Percentiles rank a stretch among this genome's conserved stretches.
These are phyloP conservation scores for Singerocomus rubriflavus DNA, from an alignment of 1,284 basidiomycete species.

Conservation along the genomic window DNA sequence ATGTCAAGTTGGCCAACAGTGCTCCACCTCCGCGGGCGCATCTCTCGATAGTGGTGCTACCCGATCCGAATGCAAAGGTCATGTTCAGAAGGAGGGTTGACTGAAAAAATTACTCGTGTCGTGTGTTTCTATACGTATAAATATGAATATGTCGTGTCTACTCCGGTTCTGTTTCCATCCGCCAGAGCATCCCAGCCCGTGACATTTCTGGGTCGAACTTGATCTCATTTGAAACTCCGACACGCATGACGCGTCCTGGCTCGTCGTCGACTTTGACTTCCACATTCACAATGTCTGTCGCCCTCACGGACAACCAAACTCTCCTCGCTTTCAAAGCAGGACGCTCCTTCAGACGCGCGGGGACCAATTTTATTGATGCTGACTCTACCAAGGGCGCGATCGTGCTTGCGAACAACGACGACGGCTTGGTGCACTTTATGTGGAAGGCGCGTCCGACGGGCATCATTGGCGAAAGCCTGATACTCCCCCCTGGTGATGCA, in stretches of 20 bases:
- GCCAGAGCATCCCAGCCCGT: no score
- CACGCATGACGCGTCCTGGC: constrained; percentile 19
- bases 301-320: constrained; percentile 32
- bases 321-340: constrained; percentile 80
- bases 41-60: no score
- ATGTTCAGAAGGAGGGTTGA: no score
- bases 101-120: no score
- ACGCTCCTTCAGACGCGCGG: constrained; percentile 62
- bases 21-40: no score
- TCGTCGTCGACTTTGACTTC: background rate
- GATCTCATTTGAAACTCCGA: constrained; percentile 23
- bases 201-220: no score
- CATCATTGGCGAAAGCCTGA: constrained; percentile 68
- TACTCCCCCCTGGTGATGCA: constrained; percentile 76
- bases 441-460: constrained; percentile 72
- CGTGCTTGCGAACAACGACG: constrained; percentile 62
- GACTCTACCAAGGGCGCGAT: constrained; percentile 69
- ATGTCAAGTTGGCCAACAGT: no score
- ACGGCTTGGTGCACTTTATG: constrained; percentile 70
- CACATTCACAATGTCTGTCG: constrained; percentile 20
- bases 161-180: no score
- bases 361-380: constrained; percentile 65
- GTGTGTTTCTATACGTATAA: no score
- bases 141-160: no score
- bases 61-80: no score